Percentiles rank a stretch among this genome's conserved stretches.
phyloP scores from a whole-genome alignment of 352 stramenopile species.

The Sclerospora graminicola region DNA sequence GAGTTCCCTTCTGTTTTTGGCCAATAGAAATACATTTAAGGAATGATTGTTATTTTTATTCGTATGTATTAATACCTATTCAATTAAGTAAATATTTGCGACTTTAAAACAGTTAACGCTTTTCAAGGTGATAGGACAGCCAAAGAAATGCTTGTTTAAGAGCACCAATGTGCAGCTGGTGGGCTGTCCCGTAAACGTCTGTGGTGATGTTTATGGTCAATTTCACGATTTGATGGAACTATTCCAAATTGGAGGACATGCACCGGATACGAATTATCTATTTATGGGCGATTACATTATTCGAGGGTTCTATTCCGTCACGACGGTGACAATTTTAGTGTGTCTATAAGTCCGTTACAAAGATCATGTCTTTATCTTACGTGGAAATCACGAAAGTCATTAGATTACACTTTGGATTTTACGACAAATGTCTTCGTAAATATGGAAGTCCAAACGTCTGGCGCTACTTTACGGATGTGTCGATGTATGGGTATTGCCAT shows the following conservation, averaged over 20 bases:
- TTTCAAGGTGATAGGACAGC: no score
- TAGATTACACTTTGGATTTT: slow-evolving; percentile 77
- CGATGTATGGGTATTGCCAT: no score
- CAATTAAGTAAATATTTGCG: no score
- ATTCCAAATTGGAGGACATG: slow-evolving; percentile 88
- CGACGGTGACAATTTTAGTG: slow-evolving; percentile 75
- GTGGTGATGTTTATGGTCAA: slow-evolving; percentile 96
- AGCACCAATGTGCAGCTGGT: slow-evolving; percentile 97
- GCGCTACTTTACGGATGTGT: no score
- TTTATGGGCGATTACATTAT: slow-evolving; percentile 84
- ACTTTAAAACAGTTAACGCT: no score
- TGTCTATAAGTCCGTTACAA: slow-evolving; percentile 86
- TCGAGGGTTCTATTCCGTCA: slow-evolving; percentile 80
- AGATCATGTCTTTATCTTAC: no score
- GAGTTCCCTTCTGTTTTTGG: no score
- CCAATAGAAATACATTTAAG: no score
- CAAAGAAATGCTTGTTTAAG: slow-evolving; percentile 93
- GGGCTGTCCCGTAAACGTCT: slow-evolving; percentile 95
- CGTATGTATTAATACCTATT: no score
- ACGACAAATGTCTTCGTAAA: slow-evolving; percentile 80
- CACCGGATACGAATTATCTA: slow-evolving; percentile 85
- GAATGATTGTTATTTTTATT: no score
- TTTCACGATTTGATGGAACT: slow-evolving; percentile 97
- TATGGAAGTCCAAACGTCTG: no score
- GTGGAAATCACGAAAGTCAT: no score